Evolutionary conservation across 176 grass and related monocot genomes (phyloP).

Genomic region (Tillandsia leiboldiana): DNA sequence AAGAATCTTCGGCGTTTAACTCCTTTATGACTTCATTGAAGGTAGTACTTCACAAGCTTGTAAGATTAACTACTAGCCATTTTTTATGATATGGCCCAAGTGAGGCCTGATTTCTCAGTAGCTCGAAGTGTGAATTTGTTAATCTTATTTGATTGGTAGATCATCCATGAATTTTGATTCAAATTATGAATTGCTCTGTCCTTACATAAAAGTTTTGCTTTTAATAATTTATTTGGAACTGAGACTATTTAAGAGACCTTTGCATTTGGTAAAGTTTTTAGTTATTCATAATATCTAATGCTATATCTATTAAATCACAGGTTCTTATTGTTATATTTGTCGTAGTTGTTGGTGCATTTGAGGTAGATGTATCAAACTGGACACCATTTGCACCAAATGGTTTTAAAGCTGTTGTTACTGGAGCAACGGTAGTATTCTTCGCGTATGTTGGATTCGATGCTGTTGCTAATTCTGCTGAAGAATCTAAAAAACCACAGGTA

Average conservation of each 20-base stretch:
- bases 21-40: slow-evolving; percentile 87
- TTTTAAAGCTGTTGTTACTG: slow-evolving; percentile 80
- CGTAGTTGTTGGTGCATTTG: slow-evolving; percentile 70
- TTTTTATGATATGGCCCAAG: background rate
- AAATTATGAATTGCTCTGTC: no score
- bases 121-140: no score
- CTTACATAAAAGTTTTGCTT: background rate
- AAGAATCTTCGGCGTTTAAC: slow-evolving; percentile 73
- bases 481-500: slow-evolving; percentile 87
- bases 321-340: slow-evolving; percentile 78
- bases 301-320: slow-evolving; percentile 30
- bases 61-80: background rate
- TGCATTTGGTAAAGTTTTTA: background rate
- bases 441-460: slow-evolving; percentile 97
- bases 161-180: no score
- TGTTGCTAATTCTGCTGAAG: slow-evolving; percentile 98
- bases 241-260: background rate
- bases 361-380: slow-evolving; percentile 97
- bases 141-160: no score
- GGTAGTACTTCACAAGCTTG: slow-evolving; percentile 23
- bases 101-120: no score
- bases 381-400: slow-evolving; percentile 93
- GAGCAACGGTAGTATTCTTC: slow-evolving; percentile 96
- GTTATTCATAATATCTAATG: background rate
- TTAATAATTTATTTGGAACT: background rate